Base-by-base conservation (phyloP, 306 rosid genomes). In the Erythrophleum fordii region DNA sequence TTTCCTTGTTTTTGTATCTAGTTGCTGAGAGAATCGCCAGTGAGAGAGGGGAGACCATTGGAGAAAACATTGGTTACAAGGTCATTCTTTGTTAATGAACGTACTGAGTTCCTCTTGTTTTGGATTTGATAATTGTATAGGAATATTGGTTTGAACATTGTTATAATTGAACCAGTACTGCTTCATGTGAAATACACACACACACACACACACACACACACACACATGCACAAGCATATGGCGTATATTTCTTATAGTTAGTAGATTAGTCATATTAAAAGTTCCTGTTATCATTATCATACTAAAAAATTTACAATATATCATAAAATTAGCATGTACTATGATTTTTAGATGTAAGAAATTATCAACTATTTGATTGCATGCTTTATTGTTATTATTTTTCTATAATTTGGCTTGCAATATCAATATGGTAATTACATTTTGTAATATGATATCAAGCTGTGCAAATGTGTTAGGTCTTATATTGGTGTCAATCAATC, bases 31-130 rank as follows among this genome's bases (percentile, higher is more conserved):
- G 99, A 84, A 90, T 95, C 49, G 66, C 97, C 60, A 56, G 69
- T 53, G 99, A 95, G 89, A 95, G 97, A 87, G 99, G 98, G 74
- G 91, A 88, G 83, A 34, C 58, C 69, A 67, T 92, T 81, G 99
- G 99, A 59, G 85, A 85, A 66, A 86, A 87, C 86, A 82, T 95
- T 77, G 99, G 98, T 81, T 95, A 91, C 85, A 95, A 95, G 99
- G 99, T 93, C 93, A 84, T 82, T 53, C 82, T 82, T 71, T 75
- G 52, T 41, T 67, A 44, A 55, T 69, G 18, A 42, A 31, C n/a
- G 45, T 52, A 34, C 35, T 28, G 10, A 46, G 55, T 65, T 62
- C 62, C 56, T 74, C 79, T 51, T 61, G 11, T 16, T 60, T 46
- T 59, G 80, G 42, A 73, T 73, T 76, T 14, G 31, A 45, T 82